phyloP scores from a whole-genome alignment of 2,329 filamentous ascomycete species.

The Aspergillus costaricaensis region DNA sequence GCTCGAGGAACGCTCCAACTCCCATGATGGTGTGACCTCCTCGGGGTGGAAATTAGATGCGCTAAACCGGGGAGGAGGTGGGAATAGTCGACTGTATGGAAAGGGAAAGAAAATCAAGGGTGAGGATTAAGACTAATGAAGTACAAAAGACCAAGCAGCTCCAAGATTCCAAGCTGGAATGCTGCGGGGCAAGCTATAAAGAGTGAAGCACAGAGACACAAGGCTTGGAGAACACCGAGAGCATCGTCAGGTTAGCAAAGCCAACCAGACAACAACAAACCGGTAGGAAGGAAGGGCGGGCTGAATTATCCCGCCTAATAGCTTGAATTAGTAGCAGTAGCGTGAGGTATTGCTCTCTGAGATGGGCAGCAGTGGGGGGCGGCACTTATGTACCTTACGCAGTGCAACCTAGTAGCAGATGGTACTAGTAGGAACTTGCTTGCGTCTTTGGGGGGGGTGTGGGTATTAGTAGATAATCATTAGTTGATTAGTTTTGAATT shows the following conservation, averaged over 20 bases:
- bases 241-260: neutral
- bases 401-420: neutral
- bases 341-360: neutral
- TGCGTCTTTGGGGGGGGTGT: no score
- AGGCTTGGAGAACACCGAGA: neutral
- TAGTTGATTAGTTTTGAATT: no score
- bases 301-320: slow-evolving; percentile 1
- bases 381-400: slow-evolving; percentile 2
- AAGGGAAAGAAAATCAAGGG: neutral
- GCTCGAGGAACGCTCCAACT: slow-evolving; percentile 60
- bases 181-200: neutral
- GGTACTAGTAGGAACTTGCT: no score
- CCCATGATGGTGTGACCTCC: slow-evolving; percentile 47
- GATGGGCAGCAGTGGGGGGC: slow-evolving; percentile 1
- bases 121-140: neutral
- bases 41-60: neutral
- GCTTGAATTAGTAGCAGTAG: neutral
- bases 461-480: no score
- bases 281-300: neutral
- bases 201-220: neutral
- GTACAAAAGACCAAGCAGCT: neutral
- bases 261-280: neutral
- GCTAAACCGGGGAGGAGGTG: neutral
- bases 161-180: neutral
- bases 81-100: no score